Percentiles rank a stretch among this genome's conserved stretches.
Conservation (phyloP, 192 early-diverging fungal genomes). For the Coemansia umbellata region DNA sequence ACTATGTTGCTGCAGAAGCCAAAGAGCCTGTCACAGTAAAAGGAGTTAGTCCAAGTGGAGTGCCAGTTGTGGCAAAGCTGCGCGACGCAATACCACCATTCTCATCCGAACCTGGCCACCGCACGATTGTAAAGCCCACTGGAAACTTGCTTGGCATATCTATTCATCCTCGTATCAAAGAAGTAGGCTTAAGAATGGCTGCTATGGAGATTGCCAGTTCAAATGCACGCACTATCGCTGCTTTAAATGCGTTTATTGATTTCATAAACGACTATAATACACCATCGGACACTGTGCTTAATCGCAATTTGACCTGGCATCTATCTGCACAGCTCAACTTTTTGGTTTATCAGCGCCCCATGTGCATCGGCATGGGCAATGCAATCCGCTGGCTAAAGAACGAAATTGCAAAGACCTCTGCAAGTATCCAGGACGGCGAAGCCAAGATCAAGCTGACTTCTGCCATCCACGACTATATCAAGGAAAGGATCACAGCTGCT, state of each 20-base stretch:
- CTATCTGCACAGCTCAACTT: constrained; percentile 90
- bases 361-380: constrained; percentile 93
- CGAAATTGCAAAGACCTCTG: constrained; percentile 73
- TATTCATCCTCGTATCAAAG: constrained; percentile 83
- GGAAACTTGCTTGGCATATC: constrained; percentile 18
- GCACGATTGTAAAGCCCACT: constrained; percentile 26
- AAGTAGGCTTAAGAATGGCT: constrained; percentile 83
- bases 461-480: constrained; percentile 84
- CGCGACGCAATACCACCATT: constrained; percentile 41
- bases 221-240: constrained; percentile 88
- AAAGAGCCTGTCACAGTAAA: constrained; percentile 26
- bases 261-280: constrained; percentile 89
- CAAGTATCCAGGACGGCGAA: constrained; percentile 79
- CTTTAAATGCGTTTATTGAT: constrained; percentile 79
- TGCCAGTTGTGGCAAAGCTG: constrained; percentile 16
- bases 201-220: constrained; percentile 85
- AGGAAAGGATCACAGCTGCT: constrained; percentile 83
- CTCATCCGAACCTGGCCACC: constrained; percentile 31
- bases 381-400: constrained; percentile 87
- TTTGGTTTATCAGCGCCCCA: constrained; percentile 72
- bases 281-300: constrained; percentile 74
- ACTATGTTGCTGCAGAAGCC: constrained; percentile 20
- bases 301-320: constrained; percentile 74
- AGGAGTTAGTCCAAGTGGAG: constrained; percentile 7
- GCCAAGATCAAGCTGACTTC: constrained; percentile 66